These are phyloP conservation scores for Mycena rebaudengoi DNA, from an alignment of 768 basidiomycete species.

Conservation along the genomic window DNA sequence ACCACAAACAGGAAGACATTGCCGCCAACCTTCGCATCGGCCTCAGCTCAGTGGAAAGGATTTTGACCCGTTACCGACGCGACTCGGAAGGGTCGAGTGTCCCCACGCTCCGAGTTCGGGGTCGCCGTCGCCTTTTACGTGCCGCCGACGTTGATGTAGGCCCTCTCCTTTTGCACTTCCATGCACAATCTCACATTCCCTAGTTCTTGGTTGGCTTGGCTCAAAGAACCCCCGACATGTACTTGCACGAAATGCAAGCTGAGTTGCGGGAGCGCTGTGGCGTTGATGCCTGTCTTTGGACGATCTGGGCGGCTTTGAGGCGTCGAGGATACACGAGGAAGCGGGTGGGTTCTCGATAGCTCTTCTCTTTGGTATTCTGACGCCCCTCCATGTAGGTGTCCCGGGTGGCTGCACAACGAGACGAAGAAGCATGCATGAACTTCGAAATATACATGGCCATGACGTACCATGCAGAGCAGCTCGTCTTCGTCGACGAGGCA, in stretches of 20 bases:
- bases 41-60: background rate
- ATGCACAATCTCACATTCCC: background rate
- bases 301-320: constrained; percentile 12
- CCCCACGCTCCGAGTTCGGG: background rate
- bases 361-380: background rate
- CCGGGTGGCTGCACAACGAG: constrained; percentile 25
- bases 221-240: constrained; percentile 4
- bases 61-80: background rate
- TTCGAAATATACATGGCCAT: constrained; percentile 12
- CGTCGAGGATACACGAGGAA: constrained; percentile 13
- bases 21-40: background rate
- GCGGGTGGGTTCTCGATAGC: background rate
- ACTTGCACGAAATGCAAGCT: constrained; percentile 15
- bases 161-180: background rate
- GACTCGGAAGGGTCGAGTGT: background rate
- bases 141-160: background rate
- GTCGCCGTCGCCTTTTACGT: background rate
- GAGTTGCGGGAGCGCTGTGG: background rate
- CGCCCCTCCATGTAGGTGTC: constrained; percentile 7
- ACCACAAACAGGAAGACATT: background rate
- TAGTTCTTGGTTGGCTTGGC: background rate
- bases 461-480: constrained; percentile 33
- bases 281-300: background rate
- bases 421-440: constrained; percentile 10
- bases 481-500: constrained; percentile 42